Percentiles rank a stretch among this genome's conserved stretches.
Conservation (phyloP, 2,329 filamentous ascomycete genomes). For the Ophiognomonia clavigignenti-juglandacearum region DNA sequence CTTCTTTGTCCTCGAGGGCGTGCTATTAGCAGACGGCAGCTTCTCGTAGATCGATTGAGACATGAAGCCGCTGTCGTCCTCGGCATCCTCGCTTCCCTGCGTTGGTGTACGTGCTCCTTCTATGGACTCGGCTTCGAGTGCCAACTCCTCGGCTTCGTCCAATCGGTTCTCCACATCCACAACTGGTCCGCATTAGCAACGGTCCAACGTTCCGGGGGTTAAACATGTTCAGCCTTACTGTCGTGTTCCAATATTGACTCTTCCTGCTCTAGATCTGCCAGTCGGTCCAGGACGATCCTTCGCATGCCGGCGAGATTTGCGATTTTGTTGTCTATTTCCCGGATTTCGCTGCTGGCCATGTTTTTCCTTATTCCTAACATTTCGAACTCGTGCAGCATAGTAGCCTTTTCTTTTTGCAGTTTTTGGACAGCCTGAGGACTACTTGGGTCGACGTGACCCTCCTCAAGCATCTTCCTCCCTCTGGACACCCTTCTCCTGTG, state of each 20-base stretch:
- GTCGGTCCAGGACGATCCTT: conserved; percentile 79
- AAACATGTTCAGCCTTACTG: conserved; percentile 46
- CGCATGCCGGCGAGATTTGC: conserved; percentile 90
- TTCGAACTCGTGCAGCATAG: conserved; percentile 79
- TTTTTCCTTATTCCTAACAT: conserved; percentile 92
- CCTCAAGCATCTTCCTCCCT: conserved; percentile 70
- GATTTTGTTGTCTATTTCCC: conserved; percentile 95
- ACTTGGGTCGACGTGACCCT: conserved; percentile 49
- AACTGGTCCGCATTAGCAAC: conserved; percentile 41
- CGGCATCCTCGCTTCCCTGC: conserved; percentile 38
- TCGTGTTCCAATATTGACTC: conserved; percentile 88
- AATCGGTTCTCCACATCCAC: conserved; percentile 57
- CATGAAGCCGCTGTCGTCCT: conserved; percentile 71
- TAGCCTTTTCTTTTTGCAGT: conserved; percentile 74
- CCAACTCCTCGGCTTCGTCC: conserved; percentile 56
- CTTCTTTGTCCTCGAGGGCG: conserved; percentile 46
- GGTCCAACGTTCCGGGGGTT: not conserved
- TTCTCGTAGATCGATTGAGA: conserved; percentile 97
- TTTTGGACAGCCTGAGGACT: conserved; percentile 64
- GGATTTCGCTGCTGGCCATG: conserved; percentile 95
- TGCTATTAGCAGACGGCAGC: conserved; percentile 55
- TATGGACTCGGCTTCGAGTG: conserved; percentile 54
- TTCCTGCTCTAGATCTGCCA: conserved; percentile 84
- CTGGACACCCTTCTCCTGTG: conserved; percentile 67
- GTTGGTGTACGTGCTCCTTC: conserved; percentile 43